Evolutionary conservation across 345 rosid species (phyloP).

Genomic region (Anastatica hierochuntica): DNA sequence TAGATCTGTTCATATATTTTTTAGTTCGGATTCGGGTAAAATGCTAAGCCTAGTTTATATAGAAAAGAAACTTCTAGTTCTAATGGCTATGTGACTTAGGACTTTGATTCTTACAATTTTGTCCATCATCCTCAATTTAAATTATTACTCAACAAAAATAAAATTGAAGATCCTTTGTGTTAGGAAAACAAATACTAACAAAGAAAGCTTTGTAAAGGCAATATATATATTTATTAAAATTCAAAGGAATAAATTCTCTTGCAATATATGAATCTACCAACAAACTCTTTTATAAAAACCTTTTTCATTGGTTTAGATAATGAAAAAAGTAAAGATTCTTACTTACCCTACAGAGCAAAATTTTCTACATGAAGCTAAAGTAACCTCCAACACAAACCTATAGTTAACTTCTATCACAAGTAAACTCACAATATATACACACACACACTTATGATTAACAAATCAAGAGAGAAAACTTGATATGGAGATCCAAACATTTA

Average conservation of each 20-base stretch:
- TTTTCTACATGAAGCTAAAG: constrained; percentile 23
- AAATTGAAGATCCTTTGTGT: too few species aligned
- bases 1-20: too few species aligned
- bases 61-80: too few species aligned
- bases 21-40: too few species aligned
- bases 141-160: too few species aligned
- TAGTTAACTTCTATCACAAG: constrained; percentile 28
- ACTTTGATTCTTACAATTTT: too few species aligned
- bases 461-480: not conserved
- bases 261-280: constrained; percentile 18
- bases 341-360: constrained; percentile 20
- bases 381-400: constrained; percentile 34
- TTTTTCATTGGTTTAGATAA: constrained; percentile 6
- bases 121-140: too few species aligned
- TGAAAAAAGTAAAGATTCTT: constrained; percentile 25
- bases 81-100: too few species aligned
- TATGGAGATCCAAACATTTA: constrained; percentile 17
- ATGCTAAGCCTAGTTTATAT: too few species aligned
- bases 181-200: too few species aligned
- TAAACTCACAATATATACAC: constrained; percentile 38
- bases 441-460: not conserved
- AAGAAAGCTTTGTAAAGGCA: too few species aligned
- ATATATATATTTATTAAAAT: too few species aligned
- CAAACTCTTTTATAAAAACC: not conserved
- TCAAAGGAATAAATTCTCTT: constrained; percentile 11